Evolutionary conservation across 2,329 filamentous ascomycete species (phyloP), one percentile per base, ranked within the genome.

Genomic region (Hypoxylon rubiginosum): DNA sequence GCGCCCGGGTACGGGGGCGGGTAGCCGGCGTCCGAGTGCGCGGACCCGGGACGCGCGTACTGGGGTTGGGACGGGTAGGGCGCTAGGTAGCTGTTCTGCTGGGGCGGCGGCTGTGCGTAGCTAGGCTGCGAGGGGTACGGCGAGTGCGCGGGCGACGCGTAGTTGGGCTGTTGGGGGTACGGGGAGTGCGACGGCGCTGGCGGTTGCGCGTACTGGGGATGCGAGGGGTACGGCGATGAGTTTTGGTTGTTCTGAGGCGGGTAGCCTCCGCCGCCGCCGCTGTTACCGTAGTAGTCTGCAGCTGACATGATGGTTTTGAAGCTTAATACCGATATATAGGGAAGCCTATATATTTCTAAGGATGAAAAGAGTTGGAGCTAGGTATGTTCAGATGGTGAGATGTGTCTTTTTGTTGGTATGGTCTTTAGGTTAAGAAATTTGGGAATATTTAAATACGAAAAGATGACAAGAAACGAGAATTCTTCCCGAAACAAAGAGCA

Each of bases 231-330:
- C 1, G 66, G 56, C 2, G 67, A 66, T 0, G 58, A 49, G 26
- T 19, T 7, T 17, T 71, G 69, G 57, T 64, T 69, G 30, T 60
- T 55, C 24, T 64, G 71, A 21, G 58, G 69, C 19, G 67, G 66
- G 55, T 58, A 58, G 45, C 41, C 45, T 11, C 41, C 19, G 8
- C 68, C 72, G 19, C 70, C 67, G 8, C 64, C 62, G 53, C 64
- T 68, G 43, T 65, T 70, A 2, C 65, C 62, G 66, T 77, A 78
- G 60, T 77, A 78, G 6, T 78, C 76, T 51, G 72, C 63, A 13
- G 76, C 75, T 50, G 75, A 73, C 75, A 76, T 76, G 19, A 21
- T 61, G 55, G 32, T 36, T 24, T 36, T 24, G 21, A 4, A 24
- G 21, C 21, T 24, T 24, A 36, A 36, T 11, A 13, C 10, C 7